These are phyloP conservation scores for Chytriomyces confervae DNA, from an alignment of 192 early-diverging fungal genomes.

Conservation along the genomic window DNA sequence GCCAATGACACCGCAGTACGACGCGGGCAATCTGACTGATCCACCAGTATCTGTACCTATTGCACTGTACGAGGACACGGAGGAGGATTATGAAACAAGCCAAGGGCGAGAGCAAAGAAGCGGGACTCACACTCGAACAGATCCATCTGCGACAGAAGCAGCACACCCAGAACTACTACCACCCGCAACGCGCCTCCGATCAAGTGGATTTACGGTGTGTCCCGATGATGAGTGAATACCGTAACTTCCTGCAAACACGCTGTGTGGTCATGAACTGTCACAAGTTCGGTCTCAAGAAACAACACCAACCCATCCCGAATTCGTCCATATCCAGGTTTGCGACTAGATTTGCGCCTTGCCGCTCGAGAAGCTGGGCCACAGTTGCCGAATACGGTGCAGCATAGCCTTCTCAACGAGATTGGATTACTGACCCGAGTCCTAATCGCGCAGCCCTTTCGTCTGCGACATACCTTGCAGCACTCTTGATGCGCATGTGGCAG, in stretches of 20 bases:
- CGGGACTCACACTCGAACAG: constrained; percentile 73
- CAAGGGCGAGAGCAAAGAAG: background rate
- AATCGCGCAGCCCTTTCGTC: background rate
- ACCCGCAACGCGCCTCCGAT: constrained; percentile 66
- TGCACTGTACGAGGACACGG: constrained; percentile 55
- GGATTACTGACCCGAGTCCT: background rate
- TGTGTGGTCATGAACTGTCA: too few species aligned
- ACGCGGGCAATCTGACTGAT: constrained; percentile 89
- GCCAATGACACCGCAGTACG: constrained; percentile 91
- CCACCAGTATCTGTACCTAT: constrained; percentile 96
- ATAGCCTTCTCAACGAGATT: constrained; percentile 54
- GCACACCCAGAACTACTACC: constrained; percentile 94
- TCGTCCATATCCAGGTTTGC: constrained; percentile 95
- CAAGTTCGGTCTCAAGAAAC: too few species aligned
- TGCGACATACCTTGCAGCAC: constrained; percentile 63
- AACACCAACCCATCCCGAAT: constrained; percentile 89
- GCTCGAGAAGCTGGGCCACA: constrained; percentile 66
- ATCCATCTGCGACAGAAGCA: constrained; percentile 81
- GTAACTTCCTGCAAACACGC: too few species aligned
- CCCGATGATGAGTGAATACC: constrained; percentile 56
- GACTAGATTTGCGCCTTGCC: constrained; percentile 60
- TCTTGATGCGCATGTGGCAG: constrained; percentile 72
- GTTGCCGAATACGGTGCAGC: constrained; percentile 77
- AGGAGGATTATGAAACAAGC: background rate
- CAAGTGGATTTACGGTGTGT: constrained; percentile 39